A percentile compares a stretch with the other conserved stretches of the same genome.
Conservation (phyloP, 1,284 basidiomycete genomes). For the Moesziomyces antarcticus region DNA sequence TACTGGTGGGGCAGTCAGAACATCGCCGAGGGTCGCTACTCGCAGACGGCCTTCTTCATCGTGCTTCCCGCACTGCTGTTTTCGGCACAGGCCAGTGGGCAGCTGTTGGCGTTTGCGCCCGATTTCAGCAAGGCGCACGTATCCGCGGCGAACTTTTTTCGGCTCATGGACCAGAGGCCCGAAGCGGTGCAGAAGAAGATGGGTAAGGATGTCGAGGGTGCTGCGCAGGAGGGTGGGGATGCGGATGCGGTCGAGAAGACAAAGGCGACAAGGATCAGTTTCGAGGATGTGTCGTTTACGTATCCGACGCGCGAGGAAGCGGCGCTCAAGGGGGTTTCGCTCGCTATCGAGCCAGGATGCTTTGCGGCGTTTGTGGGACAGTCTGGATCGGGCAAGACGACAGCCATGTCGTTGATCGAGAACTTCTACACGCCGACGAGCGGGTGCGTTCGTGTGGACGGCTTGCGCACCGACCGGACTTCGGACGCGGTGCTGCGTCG, state of each 20-base stretch:
- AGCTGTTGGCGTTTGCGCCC: slow-evolving; percentile 59
- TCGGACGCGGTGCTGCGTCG: slow-evolving; percentile 69
- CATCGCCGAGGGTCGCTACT: slow-evolving; percentile 52
- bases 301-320: slow-evolving; percentile 43
- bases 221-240: slow-evolving; percentile 85
- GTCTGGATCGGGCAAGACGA: slow-evolving; percentile 63
- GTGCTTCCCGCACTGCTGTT: slow-evolving; percentile 59
- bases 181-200: slow-evolving; percentile 78
- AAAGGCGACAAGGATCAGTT: slow-evolving; percentile 19
- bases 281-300: slow-evolving; percentile 39
- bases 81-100: slow-evolving; percentile 60
- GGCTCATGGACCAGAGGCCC: slow-evolving; percentile 71
- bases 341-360: slow-evolving; percentile 50
- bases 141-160: slow-evolving; percentile 52
- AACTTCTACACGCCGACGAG: slow-evolving; percentile 75
- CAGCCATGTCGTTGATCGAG: slow-evolving; percentile 68
- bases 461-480: slow-evolving; percentile 89
- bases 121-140: slow-evolving; percentile 61
- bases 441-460: slow-evolving; percentile 80
- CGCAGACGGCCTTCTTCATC: slow-evolving; percentile 60
- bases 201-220: slow-evolving; percentile 85
- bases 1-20: slow-evolving; percentile 63
- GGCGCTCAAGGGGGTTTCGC: slow-evolving; percentile 51
- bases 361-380: slow-evolving; percentile 71
- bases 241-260: slow-evolving; percentile 19